Evolutionary conservation across 2,329 filamentous ascomycete genomes (phyloP).

Genomic region (Cladorrhinum sp.): DNA sequence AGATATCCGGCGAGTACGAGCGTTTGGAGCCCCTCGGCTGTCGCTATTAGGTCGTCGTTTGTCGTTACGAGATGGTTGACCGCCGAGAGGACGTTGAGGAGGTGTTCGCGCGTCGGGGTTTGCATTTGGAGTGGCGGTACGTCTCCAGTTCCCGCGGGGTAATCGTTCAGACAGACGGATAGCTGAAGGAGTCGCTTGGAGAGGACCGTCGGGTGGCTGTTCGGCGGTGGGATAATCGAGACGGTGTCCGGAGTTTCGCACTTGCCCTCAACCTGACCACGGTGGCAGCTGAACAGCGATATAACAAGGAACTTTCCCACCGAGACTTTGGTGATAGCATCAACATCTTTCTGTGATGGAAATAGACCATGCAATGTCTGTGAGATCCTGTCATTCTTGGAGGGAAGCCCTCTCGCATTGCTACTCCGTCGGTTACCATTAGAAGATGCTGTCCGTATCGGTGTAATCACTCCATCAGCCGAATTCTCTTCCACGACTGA

Average conservation of each 20-base stretch:
- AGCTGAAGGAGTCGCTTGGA: conserved; percentile 47
- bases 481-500: not conserved
- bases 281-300: conserved; percentile 32
- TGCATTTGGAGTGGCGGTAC: conserved; percentile 29
- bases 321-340: conserved; percentile 30
- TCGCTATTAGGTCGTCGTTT: conserved; percentile 51
- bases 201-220: conserved; percentile 46
- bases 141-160: conserved; percentile 42
- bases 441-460: not conserved
- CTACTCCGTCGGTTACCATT: not conserved
- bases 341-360: conserved; percentile 35
- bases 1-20: conserved; percentile 48
- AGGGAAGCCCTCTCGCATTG: conserved; percentile 22
- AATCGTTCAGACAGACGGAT: conserved; percentile 44
- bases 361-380: conserved; percentile 34
- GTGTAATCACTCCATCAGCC: not conserved
- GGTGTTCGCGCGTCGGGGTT: conserved; percentile 27
- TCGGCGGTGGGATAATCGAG: conserved; percentile 32
- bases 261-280: conserved; percentile 33
- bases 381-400: conserved; percentile 35
- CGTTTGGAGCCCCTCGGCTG: conserved; percentile 52
- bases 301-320: conserved; percentile 31
- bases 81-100: conserved; percentile 33
- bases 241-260: conserved; percentile 26
- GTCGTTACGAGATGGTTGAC: conserved; percentile 42